Evolutionary conservation across 331 rosid genomes (phyloP).

Genomic region (Cucumis variabilis): DNA sequence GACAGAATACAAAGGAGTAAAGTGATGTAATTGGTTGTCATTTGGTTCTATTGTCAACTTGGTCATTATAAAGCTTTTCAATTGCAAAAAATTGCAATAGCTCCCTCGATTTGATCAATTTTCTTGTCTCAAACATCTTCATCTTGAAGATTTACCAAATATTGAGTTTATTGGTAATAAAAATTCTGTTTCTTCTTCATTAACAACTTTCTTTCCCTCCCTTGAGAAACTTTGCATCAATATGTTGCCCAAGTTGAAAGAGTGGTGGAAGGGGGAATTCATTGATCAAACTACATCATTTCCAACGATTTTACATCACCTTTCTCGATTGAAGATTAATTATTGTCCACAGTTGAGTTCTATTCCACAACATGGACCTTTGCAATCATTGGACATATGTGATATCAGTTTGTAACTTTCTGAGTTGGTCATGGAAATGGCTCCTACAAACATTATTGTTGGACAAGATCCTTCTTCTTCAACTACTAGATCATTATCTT

Average conservation of each 20-base stretch:
- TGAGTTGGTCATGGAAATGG: too few relatives aligned
- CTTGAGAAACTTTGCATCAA: neutral
- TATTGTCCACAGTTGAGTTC: too few relatives aligned
- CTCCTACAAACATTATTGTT: too few relatives aligned
- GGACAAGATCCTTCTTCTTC: too few relatives aligned
- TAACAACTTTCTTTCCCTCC: neutral
- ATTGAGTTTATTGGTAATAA: neutral
- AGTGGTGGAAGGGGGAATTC: constrained; percentile 14
- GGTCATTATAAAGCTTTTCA: neutral
- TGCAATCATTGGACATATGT: too few relatives aligned
- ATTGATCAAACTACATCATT: too few relatives aligned
- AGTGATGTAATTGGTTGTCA: constrained; percentile 19
- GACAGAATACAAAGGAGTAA: neutral
- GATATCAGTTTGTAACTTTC: too few relatives aligned
- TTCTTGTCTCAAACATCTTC: neutral
- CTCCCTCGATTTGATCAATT: constrained; percentile 3
- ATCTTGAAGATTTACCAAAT: neutral
- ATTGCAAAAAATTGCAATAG: neutral
- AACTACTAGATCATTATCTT: neutral
- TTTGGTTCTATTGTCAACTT: neutral
- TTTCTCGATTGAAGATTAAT: too few relatives aligned
- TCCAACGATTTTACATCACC: too few relatives aligned
- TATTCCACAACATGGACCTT: too few relatives aligned
- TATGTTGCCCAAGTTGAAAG: neutral
- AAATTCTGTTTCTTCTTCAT: neutral